Evolutionary conservation across 371 early-diverging fungal species (phyloP).

Genomic region (Actinomucor elegans): DNA sequence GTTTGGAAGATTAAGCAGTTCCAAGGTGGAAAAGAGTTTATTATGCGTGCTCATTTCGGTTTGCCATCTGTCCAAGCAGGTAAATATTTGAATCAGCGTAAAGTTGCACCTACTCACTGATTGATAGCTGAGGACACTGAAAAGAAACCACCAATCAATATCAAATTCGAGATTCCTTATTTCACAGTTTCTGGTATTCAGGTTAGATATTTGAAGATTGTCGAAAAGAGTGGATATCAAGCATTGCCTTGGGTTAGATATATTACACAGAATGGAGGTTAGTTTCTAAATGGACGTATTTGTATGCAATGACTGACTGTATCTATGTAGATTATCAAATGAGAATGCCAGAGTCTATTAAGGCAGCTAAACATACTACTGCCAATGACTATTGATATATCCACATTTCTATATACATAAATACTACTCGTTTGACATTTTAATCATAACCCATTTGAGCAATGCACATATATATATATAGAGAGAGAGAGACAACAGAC

Average conservation of each 20-base stretch:
- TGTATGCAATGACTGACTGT: too few relatives aligned
- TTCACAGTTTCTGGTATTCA: constrained; percentile 97
- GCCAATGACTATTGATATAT: constrained; percentile 14
- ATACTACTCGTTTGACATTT: neutral
- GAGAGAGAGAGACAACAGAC: too few relatives aligned
- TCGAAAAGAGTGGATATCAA: constrained; percentile 97
- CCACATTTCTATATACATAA: neutral
- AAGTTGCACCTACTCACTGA: too few relatives aligned
- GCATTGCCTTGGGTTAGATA: constrained; percentile 99
- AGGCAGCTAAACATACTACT: constrained; percentile 45
- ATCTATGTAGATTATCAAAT: constrained; percentile 61
- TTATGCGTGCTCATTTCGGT: constrained; percentile 96
- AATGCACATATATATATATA: too few relatives aligned
- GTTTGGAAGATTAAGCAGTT: constrained; percentile 99
- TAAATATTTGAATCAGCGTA: too few relatives aligned
- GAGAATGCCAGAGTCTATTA: constrained; percentile 74
- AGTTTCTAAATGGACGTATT: neutral
- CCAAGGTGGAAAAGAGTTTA: constrained; percentile 95
- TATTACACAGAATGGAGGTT: constrained; percentile 94
- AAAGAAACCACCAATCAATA: constrained; percentile 92
- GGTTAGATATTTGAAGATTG: constrained; percentile 98
- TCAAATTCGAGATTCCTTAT: constrained; percentile 98
- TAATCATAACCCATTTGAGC: too few relatives aligned
- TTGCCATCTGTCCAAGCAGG: constrained; percentile 92
- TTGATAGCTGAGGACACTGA: constrained; percentile 82